Evolutionary conservation across 805 yeast genomes (phyloP), one percentile per base, ranked within the genome.

Genomic region (Jamesozyma rosinii): DNA sequence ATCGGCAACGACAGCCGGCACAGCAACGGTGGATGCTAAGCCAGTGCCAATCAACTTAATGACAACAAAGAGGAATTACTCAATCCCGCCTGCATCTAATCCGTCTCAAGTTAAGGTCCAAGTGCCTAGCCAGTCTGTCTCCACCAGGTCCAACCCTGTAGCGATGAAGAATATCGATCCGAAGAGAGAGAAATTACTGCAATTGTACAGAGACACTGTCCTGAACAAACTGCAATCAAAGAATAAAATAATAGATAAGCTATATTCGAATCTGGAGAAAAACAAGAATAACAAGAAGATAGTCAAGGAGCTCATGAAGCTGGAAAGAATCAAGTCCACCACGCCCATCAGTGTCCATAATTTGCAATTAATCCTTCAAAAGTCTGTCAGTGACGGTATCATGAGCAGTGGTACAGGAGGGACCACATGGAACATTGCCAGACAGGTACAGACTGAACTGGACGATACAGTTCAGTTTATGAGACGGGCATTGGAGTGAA

Each of bases 381-480:
- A 49, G 41, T 54, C 59, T 43, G 54, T 56, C 21, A 52, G 56
- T 35, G 62, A 61, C 41, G 59, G 59, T 5, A 49, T 55, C 10
- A 57, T 60, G 58, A 44, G 51, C 33, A 46, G 51, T 29, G 43
- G 37, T 8, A 49, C 48, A 1, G 61, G 57, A n/a, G 47, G 50
- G 22, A 40, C 31, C 3, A 51, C 51, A 2, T 60, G 63, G 61
- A 44, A 40, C 24, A 49, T 49, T 13, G 62, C 59, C 5, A 37
- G 51, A 24, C 61, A 57, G 35, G 51, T 56, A 14, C 66, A 61
- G 42, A 19, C 44, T 2, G 64, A 61, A 43, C 44, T 61, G 18
- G 63, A 59, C 35, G 64, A 59, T 40, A 61, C 64, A 1, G 63
- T 61, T 1, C 62, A 58, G 40, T 61, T 61, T 48, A 61, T 61